Evolutionary conservation across 129 eudicot species (phyloP), one percentile per base, ranked within the genome.

Genomic region (Lactuca saligna): DNA sequence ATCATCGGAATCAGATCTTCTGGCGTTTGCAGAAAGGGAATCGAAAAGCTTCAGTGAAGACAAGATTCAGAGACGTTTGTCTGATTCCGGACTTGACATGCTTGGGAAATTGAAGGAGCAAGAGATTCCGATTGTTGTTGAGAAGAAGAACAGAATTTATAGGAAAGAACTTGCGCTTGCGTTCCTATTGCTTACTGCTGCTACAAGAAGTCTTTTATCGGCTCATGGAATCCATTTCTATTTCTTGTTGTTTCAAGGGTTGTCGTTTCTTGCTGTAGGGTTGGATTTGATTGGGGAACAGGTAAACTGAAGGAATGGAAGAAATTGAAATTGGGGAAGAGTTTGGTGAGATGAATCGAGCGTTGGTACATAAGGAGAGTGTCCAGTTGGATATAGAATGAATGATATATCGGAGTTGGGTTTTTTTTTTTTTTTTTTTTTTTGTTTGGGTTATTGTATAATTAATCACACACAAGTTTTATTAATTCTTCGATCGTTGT

Each of bases 191-290:
- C 89, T 91, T 56, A 91, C 96, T 33, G 97, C 97, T 17, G 96
- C 96, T 15, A 84, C 88, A 10, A 82, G 97, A 77, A 91, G 97
- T 69, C 80, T 91, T 62, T 73, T 91, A 77, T 91, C 97, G 2
- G 92, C 92, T 10, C 97, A 91, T 7, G 97, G 97, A 42, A 84
- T 91, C 25, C 97, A 91, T 73, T 91, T 91, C 83, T 91, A 91
- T 20, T 91, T 83, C 85, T 81, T 88, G 84, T 70, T 91, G 76
- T 91, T 91, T 70, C 97, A 91, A 78, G 97, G 97, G 6, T 66
- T 91, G 78, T 80, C 97, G 48, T 91, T 91, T 75, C 85, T 91
- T 39, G 81, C 74, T 32, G 94, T 91, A 5, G 97, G 97, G 34
- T 53, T 91, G 66, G 97, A 91, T 69, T 80, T 91, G 67, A 84